Conservation (phyloP, 352 stramenopile species). For the Pythium volutum region DNA sequence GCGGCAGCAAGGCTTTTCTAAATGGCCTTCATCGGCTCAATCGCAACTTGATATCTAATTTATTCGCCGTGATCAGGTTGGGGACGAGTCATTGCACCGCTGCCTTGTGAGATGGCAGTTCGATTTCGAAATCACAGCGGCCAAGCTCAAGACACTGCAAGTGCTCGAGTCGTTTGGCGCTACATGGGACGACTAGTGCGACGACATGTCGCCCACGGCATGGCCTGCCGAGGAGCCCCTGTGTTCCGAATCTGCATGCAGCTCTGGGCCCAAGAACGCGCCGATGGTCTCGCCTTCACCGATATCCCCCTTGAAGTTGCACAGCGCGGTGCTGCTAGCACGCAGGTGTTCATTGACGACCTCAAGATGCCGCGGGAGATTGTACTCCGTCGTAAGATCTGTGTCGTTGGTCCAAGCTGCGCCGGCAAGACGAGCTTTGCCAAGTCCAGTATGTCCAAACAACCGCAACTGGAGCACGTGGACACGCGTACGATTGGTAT, state of each 20-base stretch:
- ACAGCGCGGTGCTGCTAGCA: neutral
- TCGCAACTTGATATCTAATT: neutral
- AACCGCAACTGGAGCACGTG: neutral
- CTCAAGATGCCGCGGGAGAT: neutral
- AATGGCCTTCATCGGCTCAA: neutral
- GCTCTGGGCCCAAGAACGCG: neutral
- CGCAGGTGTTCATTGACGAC: neutral
- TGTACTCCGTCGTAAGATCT: neutral
- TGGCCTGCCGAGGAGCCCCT: neutral
- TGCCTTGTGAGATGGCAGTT: neutral
- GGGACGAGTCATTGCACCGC: neutral
- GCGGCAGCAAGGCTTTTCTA: neutral
- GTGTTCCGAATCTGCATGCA: neutral
- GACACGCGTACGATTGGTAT: constrained; percentile 1
- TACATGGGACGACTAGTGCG: neutral
- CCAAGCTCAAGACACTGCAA: neutral
- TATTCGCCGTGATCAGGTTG: neutral
- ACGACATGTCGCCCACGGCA: neutral
- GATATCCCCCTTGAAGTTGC: neutral
- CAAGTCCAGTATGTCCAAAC: neutral
- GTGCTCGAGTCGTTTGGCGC: neutral
- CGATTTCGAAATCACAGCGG: neutral
- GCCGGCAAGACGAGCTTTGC: neutral
- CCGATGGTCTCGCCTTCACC: neutral
- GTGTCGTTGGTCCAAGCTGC: neutral